phyloP scores from a whole-genome alignment of 305 asterid genomes.

The Solanum hybrid region DNA sequence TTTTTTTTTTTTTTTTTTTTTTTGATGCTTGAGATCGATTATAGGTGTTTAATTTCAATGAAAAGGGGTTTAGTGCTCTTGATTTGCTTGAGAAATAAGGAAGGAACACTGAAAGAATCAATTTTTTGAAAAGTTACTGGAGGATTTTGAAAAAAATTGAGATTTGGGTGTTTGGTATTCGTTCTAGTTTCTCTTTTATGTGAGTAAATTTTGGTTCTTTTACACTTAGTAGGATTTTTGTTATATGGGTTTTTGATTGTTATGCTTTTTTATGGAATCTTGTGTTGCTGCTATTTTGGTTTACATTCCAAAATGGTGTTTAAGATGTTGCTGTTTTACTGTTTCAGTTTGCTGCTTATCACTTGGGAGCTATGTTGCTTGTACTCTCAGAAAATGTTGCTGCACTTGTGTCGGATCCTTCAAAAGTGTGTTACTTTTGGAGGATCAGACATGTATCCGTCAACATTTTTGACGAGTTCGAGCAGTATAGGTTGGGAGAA shows the following conservation, averaged over 20 bases:
- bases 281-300: background rate
- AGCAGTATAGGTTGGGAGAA: background rate
- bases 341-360: background rate
- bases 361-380: background rate
- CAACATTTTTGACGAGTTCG: background rate
- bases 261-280: background rate
- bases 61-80: background rate
- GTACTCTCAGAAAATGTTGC: background rate
- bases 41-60: background rate
- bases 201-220: background rate
- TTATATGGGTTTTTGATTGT: background rate
- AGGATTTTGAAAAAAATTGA: background rate
- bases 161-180: background rate
- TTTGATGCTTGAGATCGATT: background rate
- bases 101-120: background rate
- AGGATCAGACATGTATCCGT: background rate
- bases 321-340: background rate
- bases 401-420: background rate
- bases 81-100: background rate
- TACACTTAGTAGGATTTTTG: background rate
- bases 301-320: background rate
- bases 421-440: background rate
- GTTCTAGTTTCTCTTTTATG: background rate
- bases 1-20: background rate
- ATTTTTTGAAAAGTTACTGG: background rate